These are phyloP conservation scores for Fraxinus greggii DNA, from an alignment of 305 asterid genomes.

Conservation along the genomic window DNA sequence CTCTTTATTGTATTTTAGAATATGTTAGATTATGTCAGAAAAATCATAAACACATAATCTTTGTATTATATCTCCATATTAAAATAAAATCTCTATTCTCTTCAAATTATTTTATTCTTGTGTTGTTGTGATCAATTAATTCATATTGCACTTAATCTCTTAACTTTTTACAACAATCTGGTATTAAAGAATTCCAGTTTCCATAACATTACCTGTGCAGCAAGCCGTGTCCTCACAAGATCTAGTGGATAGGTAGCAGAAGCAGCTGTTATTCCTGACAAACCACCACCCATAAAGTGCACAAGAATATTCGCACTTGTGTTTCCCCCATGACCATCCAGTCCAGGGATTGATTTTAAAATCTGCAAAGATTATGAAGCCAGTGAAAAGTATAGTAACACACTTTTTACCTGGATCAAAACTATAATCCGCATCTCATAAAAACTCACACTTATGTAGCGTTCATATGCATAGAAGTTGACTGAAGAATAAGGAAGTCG, in stretches of 20 bases:
- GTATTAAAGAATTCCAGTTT: background rate
- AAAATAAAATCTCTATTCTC: too few relatives aligned
- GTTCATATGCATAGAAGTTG: constrained; percentile 82
- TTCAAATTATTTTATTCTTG: too few relatives aligned
- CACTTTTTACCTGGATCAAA: background rate
- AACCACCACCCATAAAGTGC: constrained; percentile 89
- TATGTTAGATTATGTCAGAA: background rate
- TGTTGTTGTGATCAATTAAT: background rate
- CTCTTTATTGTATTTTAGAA: background rate
- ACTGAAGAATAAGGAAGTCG: constrained; percentile 90
- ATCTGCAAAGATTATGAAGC: constrained; percentile 42
- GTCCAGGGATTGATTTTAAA: constrained; percentile 61
- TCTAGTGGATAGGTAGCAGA: constrained; percentile 92
- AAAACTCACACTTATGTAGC: constrained; percentile 69
- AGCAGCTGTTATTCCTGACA: constrained; percentile 93
- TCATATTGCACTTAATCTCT: background rate
- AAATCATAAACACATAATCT: background rate
- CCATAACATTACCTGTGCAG: constrained; percentile 67
- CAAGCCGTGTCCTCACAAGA: constrained; percentile 88
- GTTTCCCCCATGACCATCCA: constrained; percentile 44
- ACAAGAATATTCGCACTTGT: constrained; percentile 49
- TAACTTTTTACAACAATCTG: background rate
- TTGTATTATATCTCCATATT: background rate
- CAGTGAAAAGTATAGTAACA: constrained; percentile 8
- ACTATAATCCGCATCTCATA: constrained; percentile 10